These are phyloP conservation scores for Salinomyces thailandicus DNA, from an alignment of 2,329 filamentous ascomycete species.

Conservation along the genomic window DNA sequence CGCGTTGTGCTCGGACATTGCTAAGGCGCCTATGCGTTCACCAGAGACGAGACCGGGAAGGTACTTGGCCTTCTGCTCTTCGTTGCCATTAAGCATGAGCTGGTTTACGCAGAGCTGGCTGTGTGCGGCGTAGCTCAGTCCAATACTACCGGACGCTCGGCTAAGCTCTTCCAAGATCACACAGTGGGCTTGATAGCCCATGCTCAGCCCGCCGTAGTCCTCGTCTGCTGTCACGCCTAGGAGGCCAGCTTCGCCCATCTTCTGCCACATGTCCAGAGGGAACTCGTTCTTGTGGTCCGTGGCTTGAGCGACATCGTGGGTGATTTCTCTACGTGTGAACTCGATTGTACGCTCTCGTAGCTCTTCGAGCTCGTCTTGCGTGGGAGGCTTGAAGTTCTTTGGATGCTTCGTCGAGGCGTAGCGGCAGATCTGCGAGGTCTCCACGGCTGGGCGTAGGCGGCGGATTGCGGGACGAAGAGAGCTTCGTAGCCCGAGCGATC, in stretches of 20 bases:
- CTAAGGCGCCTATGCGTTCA: slow-evolving; percentile 71
- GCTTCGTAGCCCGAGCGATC: too few relatives aligned
- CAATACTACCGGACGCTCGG: slow-evolving; percentile 68
- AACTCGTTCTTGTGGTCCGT: slow-evolving; percentile 87
- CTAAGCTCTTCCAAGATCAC: slow-evolving; percentile 92
- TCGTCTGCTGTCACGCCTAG: slow-evolving; percentile 90
- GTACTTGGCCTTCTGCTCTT: slow-evolving; percentile 68
- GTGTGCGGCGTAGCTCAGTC: slow-evolving; percentile 87
- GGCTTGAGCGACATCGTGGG: slow-evolving; percentile 66
- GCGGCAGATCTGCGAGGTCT: slow-evolving; percentile 17
- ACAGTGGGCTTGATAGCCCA: slow-evolving; percentile 96
- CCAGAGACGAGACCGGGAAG: slow-evolving; percentile 74
- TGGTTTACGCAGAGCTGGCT: slow-evolving; percentile 96
- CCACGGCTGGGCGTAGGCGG: slow-evolving; percentile 1
- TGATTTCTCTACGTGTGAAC: slow-evolving; percentile 76
- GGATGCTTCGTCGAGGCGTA: slow-evolving; percentile 60
- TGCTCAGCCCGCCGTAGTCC: slow-evolving; percentile 74
- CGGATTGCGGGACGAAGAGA: too few relatives aligned
- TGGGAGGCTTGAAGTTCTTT: slow-evolving; percentile 56
- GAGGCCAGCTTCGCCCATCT: slow-evolving; percentile 81
- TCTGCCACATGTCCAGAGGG: slow-evolving; percentile 83
- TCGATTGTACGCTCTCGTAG: slow-evolving; percentile 77
- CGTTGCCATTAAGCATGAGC: slow-evolving; percentile 74
- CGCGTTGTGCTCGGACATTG: slow-evolving; percentile 88
- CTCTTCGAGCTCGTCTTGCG: slow-evolving; percentile 64